Percentiles rank a stretch among this genome's conserved stretches.
Conservation (phyloP, 495 filamentous ascomycete genomes). For the Stereocaulon alpinum region DNA sequence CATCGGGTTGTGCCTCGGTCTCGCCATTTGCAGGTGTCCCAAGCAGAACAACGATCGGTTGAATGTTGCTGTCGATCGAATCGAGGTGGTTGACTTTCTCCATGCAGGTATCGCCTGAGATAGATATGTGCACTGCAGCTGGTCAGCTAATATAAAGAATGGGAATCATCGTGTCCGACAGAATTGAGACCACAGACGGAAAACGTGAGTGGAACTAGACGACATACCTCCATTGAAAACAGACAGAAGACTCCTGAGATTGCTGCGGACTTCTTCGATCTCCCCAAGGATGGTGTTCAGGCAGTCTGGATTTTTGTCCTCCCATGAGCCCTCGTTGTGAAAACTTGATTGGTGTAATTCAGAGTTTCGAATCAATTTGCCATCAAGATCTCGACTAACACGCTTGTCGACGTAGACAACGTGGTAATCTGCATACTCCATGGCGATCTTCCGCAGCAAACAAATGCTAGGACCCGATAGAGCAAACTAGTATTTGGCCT, state of each 20-base stretch:
- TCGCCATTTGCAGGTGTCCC: constrained; percentile 23
- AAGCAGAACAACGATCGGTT: constrained; percentile 66
- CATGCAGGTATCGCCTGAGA: constrained; percentile 59
- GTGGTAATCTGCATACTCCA: constrained; percentile 65
- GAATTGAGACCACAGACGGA: background rate
- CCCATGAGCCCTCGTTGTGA: constrained; percentile 15
- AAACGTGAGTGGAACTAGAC: constrained; percentile 9
- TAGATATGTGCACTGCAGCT: constrained; percentile 59
- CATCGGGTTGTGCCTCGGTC: background rate
- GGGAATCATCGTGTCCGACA: background rate
- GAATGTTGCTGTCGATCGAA: constrained; percentile 47
- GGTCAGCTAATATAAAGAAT: constrained; percentile 2
- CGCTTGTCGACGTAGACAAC: constrained; percentile 77
- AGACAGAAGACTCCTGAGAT: constrained; percentile 39
- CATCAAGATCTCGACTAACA: constrained; percentile 48
- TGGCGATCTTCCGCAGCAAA: constrained; percentile 29
- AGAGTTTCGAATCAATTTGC: constrained; percentile 33
- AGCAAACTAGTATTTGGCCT: background rate
- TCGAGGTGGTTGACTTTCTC: constrained; percentile 58
- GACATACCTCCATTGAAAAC: constrained; percentile 46
- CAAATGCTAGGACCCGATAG: constrained; percentile 9
- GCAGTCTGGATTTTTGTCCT: constrained; percentile 18
- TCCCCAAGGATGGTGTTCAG: constrained; percentile 33
- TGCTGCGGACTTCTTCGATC: constrained; percentile 38
- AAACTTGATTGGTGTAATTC: constrained; percentile 20